Evolutionary conservation across 306 rosid genomes (phyloP), one percentile per base, ranked within the genome.

Genomic region (Acacia melanoxylon): DNA sequence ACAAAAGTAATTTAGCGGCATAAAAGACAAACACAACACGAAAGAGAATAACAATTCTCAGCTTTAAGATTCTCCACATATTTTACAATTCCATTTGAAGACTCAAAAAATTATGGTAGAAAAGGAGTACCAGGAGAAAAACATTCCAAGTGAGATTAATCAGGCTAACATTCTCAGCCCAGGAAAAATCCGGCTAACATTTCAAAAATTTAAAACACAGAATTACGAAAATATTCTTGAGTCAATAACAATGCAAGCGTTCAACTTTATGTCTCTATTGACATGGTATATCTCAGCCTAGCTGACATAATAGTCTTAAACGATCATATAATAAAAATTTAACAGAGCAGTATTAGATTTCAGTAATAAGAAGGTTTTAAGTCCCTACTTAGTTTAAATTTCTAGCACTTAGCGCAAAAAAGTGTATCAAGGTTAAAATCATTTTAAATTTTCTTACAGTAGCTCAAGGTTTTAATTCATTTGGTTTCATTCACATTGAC

Each of bases 1-100:
- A 44, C 85, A 78, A 82, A 68, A 77, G 44, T 20, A 41, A 25
- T 29, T 76, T 20, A 37, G 48, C 45, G 51, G 40, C 77, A 72
- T 74, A 68, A 46, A 77, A 67, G 52, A 63, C 65, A 76, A 48
- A 81, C 52, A 81, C 40, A 27, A 46, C 61, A 80, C 8, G 16
- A 20, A 48, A 56, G 49, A 27, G 17, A 75, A 74, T 17, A 10
- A 46, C 6, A 51, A 82, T n/a, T 40, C 46, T 37, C 56, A 44
- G n/a, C 61, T 8, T 65, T 33, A 25, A 31, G n/a, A 75, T 35
- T 48, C 62, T 52, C 73, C 54, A 51, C 27, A 49, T 51, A 51
- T 76, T 67, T 72, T 2, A 71, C 33, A 49, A 17, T 49, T 44
- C 67, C 27, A 42, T 45, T 81, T 24, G 62, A 72, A 27, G 75